Evolutionary conservation across 768 basidiomycete species (phyloP), one percentile per base, ranked within the genome.

Genomic region (Coprinellus micaceus): DNA sequence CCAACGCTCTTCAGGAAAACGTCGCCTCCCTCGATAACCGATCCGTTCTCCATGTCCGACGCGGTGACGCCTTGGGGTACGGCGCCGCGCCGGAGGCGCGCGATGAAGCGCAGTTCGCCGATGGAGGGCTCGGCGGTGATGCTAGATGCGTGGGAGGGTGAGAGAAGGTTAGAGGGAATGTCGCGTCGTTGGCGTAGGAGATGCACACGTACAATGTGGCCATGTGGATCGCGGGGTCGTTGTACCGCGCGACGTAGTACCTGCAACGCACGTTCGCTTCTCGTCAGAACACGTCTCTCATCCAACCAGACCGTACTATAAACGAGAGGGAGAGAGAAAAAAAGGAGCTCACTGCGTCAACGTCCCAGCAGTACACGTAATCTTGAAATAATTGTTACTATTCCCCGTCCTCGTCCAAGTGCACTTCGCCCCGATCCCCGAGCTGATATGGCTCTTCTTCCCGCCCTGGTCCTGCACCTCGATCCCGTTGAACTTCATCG

Each of bases 51-150:
- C 47, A 71, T 63, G 44, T 69, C 61, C 15, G 71, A 62, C 11
- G 54, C 64, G 2, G 62, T n/a, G 56, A 59, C 58, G 4, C 73
- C 73, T 40, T 63, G 67, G 48, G 69, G 63, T 4, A 73, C 49
- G n/a, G 67, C 62, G 7, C n/a, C n/a, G n/a, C n/a, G n/a, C n/a
- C n/a, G n/a, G n/a, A 74, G 66, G 46, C 73, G 71, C 21, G 71
- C 67, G 49, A 74, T 73, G 62, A 67, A 74, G 47, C 73, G 71
- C 5, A 74, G 69, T 54, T 74, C 73, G 15, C 73, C 73, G 22
- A 74, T 64, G n/a, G 67, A 60, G 0, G 72, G 72, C 52, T 74
- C 69, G 1, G 69, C 66, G 2, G 70, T 63, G 11, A 66, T 70
- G 41, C 71, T 73, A 52, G 9, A 43, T 41, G n/a, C n/a, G n/a